Percentiles rank a stretch among this genome's conserved stretches.
These are phyloP conservation scores for Magnolia kwangsiensis DNA, from an alignment of 164 flowering plant genomes.

Conservation along the genomic window DNA sequence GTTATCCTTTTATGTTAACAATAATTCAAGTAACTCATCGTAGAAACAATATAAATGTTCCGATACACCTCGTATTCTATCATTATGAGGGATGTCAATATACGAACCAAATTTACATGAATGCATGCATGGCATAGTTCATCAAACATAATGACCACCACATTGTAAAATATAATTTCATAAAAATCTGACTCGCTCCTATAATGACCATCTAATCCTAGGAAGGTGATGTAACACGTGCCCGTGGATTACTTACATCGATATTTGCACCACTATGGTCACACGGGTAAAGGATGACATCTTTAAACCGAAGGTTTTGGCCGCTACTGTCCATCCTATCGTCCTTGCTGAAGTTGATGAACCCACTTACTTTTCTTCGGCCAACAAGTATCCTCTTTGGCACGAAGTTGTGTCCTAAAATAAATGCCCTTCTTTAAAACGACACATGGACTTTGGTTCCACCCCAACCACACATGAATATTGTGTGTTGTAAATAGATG, in stretches of 20 bases:
- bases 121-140: too few relatives aligned
- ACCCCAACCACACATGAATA: neutral
- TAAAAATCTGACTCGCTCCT: too few relatives aligned
- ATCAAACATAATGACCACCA: too few relatives aligned
- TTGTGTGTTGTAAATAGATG: neutral
- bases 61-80: too few relatives aligned
- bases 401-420: neutral
- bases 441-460: neutral
- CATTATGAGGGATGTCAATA: too few relatives aligned
- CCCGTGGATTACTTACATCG: neutral
- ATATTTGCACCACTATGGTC: neutral
- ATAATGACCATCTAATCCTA: too few relatives aligned
- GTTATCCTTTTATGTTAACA: too few relatives aligned
- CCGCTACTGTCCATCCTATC: neutral
- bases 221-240: too few relatives aligned
- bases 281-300: neutral
- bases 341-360: neutral
- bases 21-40: too few relatives aligned
- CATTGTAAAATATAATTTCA: too few relatives aligned
- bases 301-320: neutral
- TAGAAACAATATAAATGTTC: too few relatives aligned
- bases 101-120: too few relatives aligned
- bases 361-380: neutral
- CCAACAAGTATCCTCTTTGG: neutral
- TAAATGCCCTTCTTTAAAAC: neutral